Conservation (phyloP, 805 yeast species). For the Pichia heedii region DNA sequence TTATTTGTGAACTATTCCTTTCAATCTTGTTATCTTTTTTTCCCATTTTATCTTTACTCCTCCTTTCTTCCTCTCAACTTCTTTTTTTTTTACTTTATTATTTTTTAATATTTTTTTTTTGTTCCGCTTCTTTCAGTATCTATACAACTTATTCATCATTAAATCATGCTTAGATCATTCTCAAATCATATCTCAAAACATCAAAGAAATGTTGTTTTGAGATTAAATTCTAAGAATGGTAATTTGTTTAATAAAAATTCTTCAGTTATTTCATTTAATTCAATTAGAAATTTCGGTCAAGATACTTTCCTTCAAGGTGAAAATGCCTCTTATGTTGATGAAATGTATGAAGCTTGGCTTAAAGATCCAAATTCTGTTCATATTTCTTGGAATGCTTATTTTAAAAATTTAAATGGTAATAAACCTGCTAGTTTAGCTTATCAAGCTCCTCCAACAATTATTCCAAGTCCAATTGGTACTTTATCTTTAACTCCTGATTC, state of each 20-base stretch:
- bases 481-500: conserved; percentile 50
- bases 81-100: neutral
- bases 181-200: conserved; percentile 17
- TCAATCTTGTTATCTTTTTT: neutral
- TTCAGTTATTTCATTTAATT: neutral
- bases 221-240: conserved; percentile 3
- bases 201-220: conserved; percentile 14
- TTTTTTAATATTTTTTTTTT: neutral
- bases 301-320: conserved; percentile 79
- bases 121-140: neutral
- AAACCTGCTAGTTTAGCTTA: conserved; percentile 72
- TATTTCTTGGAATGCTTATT: conserved; percentile 94
- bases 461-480: conserved; percentile 75
- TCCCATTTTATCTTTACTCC: neutral
- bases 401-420: conserved; percentile 70
- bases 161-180: conserved; percentile 23
- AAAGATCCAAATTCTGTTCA: conserved; percentile 87
- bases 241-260: neutral
- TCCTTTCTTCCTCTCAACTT: neutral
- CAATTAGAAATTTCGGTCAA: conserved; percentile 29
- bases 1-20: neutral
- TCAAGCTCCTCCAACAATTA: conserved; percentile 83
- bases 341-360: conserved; percentile 95
- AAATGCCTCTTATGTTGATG: conserved; percentile 90
- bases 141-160: neutral